A percentile compares a stretch with the other conserved stretches of the same genome.
Conservation (phyloP, 371 early-diverging fungal species). For the Apophysomyces elegans region DNA sequence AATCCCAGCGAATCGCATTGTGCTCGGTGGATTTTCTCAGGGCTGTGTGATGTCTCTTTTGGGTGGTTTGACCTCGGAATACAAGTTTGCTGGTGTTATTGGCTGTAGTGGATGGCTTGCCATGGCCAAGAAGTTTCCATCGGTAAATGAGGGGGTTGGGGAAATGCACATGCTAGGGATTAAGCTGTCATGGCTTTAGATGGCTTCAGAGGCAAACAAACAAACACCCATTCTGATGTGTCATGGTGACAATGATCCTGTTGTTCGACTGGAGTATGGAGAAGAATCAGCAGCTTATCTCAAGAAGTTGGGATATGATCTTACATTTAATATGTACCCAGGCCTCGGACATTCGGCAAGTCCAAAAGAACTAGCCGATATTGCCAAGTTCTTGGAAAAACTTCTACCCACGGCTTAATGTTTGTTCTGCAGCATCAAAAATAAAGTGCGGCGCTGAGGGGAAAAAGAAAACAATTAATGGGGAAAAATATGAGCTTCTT, state of each 20-base stretch:
- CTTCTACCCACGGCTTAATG: constrained; percentile 41
- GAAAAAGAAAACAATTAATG: background rate
- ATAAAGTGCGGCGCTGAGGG: background rate
- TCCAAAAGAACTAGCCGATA: constrained; percentile 76
- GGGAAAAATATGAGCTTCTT: background rate
- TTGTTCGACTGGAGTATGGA: constrained; percentile 79
- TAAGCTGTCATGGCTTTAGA: constrained; percentile 25
- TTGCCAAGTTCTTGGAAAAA: constrained; percentile 68
- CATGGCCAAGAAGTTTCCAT: constrained; percentile 58
- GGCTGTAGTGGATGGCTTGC: constrained; percentile 87
- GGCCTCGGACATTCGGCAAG: constrained; percentile 81
- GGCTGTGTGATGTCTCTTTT: constrained; percentile 82
- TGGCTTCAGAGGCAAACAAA: constrained; percentile 71
- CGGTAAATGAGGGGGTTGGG: constrained; percentile 28
- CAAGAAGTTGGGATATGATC: constrained; percentile 66
- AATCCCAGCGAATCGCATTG: constrained; percentile 84
- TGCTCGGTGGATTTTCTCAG: constrained; percentile 96
- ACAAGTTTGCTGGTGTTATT: constrained; percentile 65
- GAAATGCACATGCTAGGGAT: background rate
- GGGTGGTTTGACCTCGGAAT: constrained; percentile 75
- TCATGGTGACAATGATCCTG: constrained; percentile 86
- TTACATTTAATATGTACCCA: constrained; percentile 78
- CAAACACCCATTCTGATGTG: constrained; percentile 85
- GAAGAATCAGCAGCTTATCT: constrained; percentile 67
- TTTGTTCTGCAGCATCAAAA: background rate